Evolutionary conservation across 2,329 filamentous ascomycete genomes (phyloP), one percentile per base, ranked within the genome.

Genomic region (Shiraia sp.): DNA sequence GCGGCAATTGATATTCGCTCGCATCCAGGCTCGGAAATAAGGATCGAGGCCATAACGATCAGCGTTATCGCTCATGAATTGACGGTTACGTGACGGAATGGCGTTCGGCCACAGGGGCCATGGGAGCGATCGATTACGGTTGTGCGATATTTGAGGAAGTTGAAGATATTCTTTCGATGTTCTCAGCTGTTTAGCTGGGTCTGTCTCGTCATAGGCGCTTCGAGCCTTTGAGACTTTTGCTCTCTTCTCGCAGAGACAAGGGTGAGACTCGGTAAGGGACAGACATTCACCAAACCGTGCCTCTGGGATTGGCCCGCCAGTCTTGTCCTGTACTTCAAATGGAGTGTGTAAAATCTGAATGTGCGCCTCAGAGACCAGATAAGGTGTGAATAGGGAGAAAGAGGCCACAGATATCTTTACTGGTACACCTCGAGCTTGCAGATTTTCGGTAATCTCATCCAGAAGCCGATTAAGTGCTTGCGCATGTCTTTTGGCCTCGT

Each of bases 11-110:
- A 62, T 49, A 25, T 51, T 53, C 7, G 57, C 57, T 36, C 55
- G 48, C 41, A 62, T 52, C 49, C 50, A 59, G 6, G 53, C 52
- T 16, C 57, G 51, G 29, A 57, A 62, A 40, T 59, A 59, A 3
- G 57, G 57, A 35, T 61, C 59, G 3, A 44, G 29, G 14, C 55
- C 59, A 27, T 62, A 61, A 10, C 54, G 48, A 8, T 54, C 57
- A 6, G 51, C 45, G 24, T 54, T 41, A 10, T 28, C 42, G 22
- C 40, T 40, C 40, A 61, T 53, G 14, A 58, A 32, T 14, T 45
- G 38, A 13, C 51, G 47, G 27, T 61, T 61, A 15, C 35, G 44
- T 2, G 45, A 43, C 4, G 55, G 59, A n/a, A 63, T 55, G 13
- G 59, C 50, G 14, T 59, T 59, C 9, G 54, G 57, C 47, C 56